A percentile compares a stretch with the other conserved stretches of the same genome.
Evolutionary conservation across 495 filamentous ascomycete species (phyloP).

Genomic region (Bathelium albidoporum): DNA sequence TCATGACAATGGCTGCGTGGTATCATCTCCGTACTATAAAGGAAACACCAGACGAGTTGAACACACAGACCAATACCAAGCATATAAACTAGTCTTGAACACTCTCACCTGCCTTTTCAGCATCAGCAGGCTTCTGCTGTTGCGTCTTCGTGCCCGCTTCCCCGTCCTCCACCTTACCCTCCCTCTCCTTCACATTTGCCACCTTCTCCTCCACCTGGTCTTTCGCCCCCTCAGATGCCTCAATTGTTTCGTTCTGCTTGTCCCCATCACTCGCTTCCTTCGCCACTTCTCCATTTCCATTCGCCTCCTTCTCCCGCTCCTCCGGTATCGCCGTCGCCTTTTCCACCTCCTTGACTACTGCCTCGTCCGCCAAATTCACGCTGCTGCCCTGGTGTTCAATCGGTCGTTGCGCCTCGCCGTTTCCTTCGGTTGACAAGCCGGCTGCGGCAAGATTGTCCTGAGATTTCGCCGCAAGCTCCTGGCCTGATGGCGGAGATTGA

Average conservation of each 20-base stretch:
- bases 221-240: slow-evolving; percentile 17
- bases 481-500: not conserved
- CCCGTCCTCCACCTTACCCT: slow-evolving; percentile 12
- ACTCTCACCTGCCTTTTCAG: slow-evolving; percentile 21
- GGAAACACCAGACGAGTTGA: not conserved
- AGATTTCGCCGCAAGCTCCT: slow-evolving; percentile 13
- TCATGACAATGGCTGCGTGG: not conserved
- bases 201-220: slow-evolving; percentile 20
- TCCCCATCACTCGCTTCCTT: slow-evolving; percentile 17
- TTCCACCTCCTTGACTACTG: slow-evolving; percentile 24
- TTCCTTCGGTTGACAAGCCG: not conserved
- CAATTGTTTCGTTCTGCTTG: no score
- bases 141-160: slow-evolving; percentile 17
- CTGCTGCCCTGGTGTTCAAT: slow-evolving; percentile 16
- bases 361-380: slow-evolving; percentile 15
- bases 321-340: slow-evolving; percentile 16
- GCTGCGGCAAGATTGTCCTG: not conserved
- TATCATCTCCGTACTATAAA: not conserved
- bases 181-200: not conserved
- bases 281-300: slow-evolving; percentile 20
- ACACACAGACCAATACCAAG: not conserved
- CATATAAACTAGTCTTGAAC: slow-evolving; percentile 20
- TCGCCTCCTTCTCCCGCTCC: slow-evolving; percentile 15
- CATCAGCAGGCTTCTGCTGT: slow-evolving; percentile 22
- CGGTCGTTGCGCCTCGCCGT: not conserved